These are phyloP conservation scores for Glycine soja DNA, from an alignment of 306 rosid species.

Conservation along the genomic window DNA sequence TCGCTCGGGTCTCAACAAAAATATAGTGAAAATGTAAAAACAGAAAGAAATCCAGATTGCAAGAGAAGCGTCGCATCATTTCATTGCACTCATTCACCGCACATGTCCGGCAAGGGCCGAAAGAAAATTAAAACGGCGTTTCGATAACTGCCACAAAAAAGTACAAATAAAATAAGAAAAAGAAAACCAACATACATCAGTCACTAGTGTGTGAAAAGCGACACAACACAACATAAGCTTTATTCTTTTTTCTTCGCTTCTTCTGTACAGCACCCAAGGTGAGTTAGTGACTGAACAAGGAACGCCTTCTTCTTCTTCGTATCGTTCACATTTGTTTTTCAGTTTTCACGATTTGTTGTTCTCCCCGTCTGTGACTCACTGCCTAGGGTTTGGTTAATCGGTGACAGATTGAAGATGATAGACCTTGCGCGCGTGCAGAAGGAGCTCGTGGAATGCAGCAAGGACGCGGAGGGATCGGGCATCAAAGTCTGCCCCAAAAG, in stretches of 20 bases:
- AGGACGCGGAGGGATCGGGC: conserved; percentile 84
- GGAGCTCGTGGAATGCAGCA: conserved; percentile 93
- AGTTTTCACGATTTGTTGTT: neutral
- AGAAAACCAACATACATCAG: neutral
- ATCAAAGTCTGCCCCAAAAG: conserved; percentile 72
- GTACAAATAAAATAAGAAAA: neutral
- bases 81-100: neutral
- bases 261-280: conserved; percentile 21
- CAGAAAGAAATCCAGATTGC: neutral
- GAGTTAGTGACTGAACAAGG: neutral
- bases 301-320: neutral
- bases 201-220: neutral
- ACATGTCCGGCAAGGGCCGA: neutral
- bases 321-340: neutral
- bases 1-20: too few relatives aligned
- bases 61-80: neutral
- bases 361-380: conserved; percentile 2
- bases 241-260: conserved; percentile 16
- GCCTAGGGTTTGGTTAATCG: conserved; percentile 48
- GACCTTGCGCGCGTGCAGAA: conserved; percentile 97
- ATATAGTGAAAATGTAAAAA: neutral
- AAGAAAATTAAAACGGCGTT: neutral
- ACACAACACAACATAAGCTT: neutral
- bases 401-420: conserved; percentile 66
- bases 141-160: neutral